Conservation (phyloP, 2,329 filamentous ascomycete species). For the Scytalidium sp. region DNA sequence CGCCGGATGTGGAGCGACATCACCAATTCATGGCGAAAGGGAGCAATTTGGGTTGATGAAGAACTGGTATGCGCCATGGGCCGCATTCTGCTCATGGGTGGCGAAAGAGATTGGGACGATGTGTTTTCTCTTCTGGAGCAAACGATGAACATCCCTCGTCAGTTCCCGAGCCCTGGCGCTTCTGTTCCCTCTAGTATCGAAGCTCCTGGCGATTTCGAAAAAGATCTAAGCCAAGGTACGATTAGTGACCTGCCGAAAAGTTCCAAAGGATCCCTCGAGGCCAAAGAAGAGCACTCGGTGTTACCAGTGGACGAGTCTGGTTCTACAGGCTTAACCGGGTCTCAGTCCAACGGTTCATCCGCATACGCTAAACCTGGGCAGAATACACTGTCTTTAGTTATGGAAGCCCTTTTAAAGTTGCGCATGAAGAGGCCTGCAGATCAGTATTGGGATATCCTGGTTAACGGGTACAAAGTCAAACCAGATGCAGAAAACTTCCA, state of each 20-base stretch:
- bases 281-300: background rate
- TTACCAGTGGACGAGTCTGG: slow-evolving; percentile 7
- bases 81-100: slow-evolving; percentile 66
- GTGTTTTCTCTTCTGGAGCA: slow-evolving; percentile 76
- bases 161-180: slow-evolving; percentile 14
- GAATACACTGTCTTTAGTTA: slow-evolving; percentile 65
- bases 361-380: slow-evolving; percentile 43
- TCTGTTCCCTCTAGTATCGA: slow-evolving; percentile 17
- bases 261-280: background rate
- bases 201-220: slow-evolving; percentile 28
- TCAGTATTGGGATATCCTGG: slow-evolving; percentile 77
- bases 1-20: slow-evolving; percentile 80
- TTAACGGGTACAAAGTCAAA: slow-evolving; percentile 53
- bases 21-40: slow-evolving; percentile 70
- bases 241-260: slow-evolving; percentile 1
- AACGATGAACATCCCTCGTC: slow-evolving; percentile 71
- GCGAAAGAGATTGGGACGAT: slow-evolving; percentile 63
- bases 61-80: slow-evolving; percentile 79
- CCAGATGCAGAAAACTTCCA: slow-evolving; percentile 73
- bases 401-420: slow-evolving; percentile 61
- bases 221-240: slow-evolving; percentile 1
- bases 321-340: background rate
- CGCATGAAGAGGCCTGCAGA: slow-evolving; percentile 60
- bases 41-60: slow-evolving; percentile 71
- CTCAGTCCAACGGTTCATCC: slow-evolving; percentile 11